A percentile compares a stretch with the other conserved stretches of the same genome.
Evolutionary conservation across 1,284 basidiomycete species (phyloP).

Genomic region (Puccinia triticina): DNA sequence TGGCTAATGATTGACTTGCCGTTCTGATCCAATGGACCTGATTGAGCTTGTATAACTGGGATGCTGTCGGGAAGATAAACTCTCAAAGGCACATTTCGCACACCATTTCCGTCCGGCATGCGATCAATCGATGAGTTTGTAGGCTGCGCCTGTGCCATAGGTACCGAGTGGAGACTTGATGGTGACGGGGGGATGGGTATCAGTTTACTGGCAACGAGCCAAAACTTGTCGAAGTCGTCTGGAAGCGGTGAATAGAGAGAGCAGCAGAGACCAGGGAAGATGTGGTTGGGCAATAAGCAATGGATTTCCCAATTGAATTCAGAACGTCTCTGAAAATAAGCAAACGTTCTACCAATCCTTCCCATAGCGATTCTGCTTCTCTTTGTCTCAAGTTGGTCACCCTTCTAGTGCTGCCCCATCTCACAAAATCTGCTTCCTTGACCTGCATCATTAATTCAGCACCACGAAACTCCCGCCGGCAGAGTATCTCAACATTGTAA

Average conservation of each 20-base stretch:
- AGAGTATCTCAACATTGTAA: no score
- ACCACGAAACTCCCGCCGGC: neutral
- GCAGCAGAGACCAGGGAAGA: neutral
- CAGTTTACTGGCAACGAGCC: conserved; percentile 85
- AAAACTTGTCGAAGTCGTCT: conserved; percentile 95
- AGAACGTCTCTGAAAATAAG: conserved; percentile 50
- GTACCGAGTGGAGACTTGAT: conserved; percentile 60
- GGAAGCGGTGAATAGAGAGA: conserved; percentile 41
- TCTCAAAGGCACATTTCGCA: conserved; percentile 82
- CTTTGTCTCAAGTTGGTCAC: conserved; percentile 83
- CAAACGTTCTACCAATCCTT: conserved; percentile 85
- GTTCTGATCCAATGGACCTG: conserved; percentile 74
- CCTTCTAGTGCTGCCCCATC: conserved; percentile 89
- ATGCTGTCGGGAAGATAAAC: conserved; percentile 84
- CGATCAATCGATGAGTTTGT: conserved; percentile 68
- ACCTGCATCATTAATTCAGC: neutral
- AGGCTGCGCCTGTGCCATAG: conserved; percentile 63
- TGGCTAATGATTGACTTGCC: conserved; percentile 54
- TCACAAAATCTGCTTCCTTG: conserved; percentile 82
- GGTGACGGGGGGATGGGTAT: conserved; percentile 61
- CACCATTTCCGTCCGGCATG: conserved; percentile 74
- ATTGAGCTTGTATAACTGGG: conserved; percentile 84
- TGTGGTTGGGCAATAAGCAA: conserved; percentile 18
- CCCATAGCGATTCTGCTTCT: conserved; percentile 92
- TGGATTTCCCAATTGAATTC: neutral